Evolutionary conservation across 2,329 filamentous ascomycete genomes (phyloP).

Genomic region (Diaporthe nobilis): DNA sequence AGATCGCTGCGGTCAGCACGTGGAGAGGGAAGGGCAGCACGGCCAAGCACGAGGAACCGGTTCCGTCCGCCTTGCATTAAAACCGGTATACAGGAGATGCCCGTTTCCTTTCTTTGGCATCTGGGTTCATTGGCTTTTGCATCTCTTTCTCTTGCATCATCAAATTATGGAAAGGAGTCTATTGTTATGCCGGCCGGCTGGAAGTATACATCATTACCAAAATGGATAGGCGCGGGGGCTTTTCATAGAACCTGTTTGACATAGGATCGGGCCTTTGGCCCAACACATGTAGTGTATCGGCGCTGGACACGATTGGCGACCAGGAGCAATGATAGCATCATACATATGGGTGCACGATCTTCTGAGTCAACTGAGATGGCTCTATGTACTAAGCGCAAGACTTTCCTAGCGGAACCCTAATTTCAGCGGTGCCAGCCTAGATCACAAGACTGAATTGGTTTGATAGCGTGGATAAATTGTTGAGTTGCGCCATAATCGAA

Average conservation of each 20-base stretch:
- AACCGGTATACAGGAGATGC: background rate
- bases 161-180: conserved; percentile 25
- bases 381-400: background rate
- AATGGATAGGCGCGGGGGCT: conserved; percentile 28
- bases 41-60: conserved; percentile 84
- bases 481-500: background rate
- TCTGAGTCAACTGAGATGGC: background rate
- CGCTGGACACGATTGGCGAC: conserved; percentile 22
- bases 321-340: conserved; percentile 25
- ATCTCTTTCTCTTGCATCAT: conserved; percentile 33
- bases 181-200: conserved; percentile 21
- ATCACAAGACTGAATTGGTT: background rate
- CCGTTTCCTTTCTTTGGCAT: background rate
- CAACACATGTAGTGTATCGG: background rate
- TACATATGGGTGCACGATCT: background rate
- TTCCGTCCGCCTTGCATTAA: conserved; percentile 49
- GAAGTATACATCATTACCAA: conserved; percentile 20
- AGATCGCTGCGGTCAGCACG: conserved; percentile 96
- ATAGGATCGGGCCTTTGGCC: conserved; percentile 9
- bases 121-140: conserved; percentile 4
- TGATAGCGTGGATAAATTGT: background rate
- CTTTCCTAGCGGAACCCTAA: background rate
- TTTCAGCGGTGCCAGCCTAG: too few relatives aligned
- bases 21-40: conserved; percentile 95
- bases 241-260: conserved; percentile 22